These are phyloP conservation scores for Epichloe sp. DNA, from an alignment of 2,329 filamentous ascomycete genomes.

Conservation along the genomic window DNA sequence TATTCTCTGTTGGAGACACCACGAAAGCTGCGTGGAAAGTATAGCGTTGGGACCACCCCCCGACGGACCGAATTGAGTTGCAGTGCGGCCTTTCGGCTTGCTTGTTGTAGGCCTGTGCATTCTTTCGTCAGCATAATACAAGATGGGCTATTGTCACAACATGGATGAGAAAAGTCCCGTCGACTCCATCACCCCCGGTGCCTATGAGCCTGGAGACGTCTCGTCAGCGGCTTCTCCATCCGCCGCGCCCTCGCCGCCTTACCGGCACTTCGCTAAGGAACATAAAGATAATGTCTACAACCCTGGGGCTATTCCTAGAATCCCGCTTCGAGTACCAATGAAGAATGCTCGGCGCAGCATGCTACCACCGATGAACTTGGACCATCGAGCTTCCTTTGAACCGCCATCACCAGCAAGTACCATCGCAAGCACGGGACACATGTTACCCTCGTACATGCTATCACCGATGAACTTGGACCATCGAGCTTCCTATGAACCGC, in stretches of 20 bases:
- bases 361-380: not conserved
- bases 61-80: too few species aligned
- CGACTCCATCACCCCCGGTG: not conserved
- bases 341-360: slow-evolving; percentile 15
- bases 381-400: slow-evolving; percentile 8
- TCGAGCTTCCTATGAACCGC: slow-evolving; percentile 10
- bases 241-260: slow-evolving; percentile 17
- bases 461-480: not conserved
- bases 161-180: not conserved
- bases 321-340: slow-evolving; percentile 17
- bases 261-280: slow-evolving; percentile 23
- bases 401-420: slow-evolving; percentile 12
- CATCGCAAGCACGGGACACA: slow-evolving; percentile 5
- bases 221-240: slow-evolving; percentile 13
- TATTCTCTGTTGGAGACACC: not conserved
- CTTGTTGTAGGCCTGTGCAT: not conserved
- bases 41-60: not conserved
- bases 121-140: not conserved
- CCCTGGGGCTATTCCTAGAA: slow-evolving; percentile 11
- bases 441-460: slow-evolving; percentile 2
- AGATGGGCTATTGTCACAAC: not conserved
- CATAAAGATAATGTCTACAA: slow-evolving; percentile 12
- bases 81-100: too few species aligned
- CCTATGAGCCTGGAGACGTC: slow-evolving; percentile 4
- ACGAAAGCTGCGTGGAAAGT: not conserved